phyloP scores from a whole-genome alignment of 805 yeast genomes.

The Sugiyamaella chiloensis region DNA sequence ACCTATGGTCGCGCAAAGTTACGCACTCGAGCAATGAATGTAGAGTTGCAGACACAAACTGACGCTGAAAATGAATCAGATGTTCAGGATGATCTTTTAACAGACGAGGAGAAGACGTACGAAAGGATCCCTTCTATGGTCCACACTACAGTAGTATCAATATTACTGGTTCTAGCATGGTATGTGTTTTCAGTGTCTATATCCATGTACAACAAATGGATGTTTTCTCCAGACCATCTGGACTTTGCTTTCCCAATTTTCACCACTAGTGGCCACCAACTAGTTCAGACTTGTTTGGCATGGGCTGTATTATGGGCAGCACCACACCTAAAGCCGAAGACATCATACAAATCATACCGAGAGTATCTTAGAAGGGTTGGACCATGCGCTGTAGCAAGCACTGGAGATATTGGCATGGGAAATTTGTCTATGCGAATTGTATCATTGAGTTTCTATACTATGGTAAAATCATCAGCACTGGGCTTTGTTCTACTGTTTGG shows the following conservation, averaged over 20 bases:
- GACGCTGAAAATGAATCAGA: not conserved
- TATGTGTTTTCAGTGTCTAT: conserved; percentile 37
- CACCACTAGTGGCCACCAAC: conserved; percentile 82
- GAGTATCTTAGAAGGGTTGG: conserved; percentile 50
- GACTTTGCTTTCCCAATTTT: conserved; percentile 81
- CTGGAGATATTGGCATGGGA: conserved; percentile 92
- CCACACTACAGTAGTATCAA: conserved; percentile 15
- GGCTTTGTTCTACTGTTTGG: conserved; percentile 90
- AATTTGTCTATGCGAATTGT: conserved; percentile 78
- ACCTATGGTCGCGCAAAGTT: no score
- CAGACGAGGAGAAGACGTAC: not conserved
- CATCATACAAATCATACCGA: conserved; percentile 4
- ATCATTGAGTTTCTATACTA: conserved; percentile 81
- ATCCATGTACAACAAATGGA: conserved; percentile 84
- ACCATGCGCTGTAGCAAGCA: conserved; percentile 84
- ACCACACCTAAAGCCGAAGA: conserved; percentile 20
- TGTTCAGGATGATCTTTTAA: not conserved
- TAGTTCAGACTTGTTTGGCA: conserved; percentile 58
- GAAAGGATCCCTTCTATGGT: no score
- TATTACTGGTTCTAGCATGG: conserved; percentile 30
- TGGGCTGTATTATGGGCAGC: conserved; percentile 2
- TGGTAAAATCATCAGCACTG: conserved; percentile 85
- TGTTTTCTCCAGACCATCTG: conserved; percentile 76
- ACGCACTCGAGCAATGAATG: not conserved
- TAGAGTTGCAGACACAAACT: not conserved